These are phyloP conservation scores for Rhynchospora breviuscula DNA, from an alignment of 176 grass and related monocot genomes.

Conservation along the genomic window DNA sequence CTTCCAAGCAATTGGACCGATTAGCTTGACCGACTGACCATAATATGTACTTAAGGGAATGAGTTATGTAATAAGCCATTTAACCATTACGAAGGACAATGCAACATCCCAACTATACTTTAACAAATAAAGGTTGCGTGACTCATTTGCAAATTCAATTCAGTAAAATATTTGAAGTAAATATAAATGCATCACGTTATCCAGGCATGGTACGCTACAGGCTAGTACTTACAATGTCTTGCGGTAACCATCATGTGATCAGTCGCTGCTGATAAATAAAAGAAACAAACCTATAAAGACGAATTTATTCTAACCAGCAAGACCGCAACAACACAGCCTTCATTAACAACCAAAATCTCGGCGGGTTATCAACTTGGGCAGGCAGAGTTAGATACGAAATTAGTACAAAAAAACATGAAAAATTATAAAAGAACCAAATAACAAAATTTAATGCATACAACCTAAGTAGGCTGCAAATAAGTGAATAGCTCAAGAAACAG, in stretches of 20 bases:
- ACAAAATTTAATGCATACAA: slow-evolving; percentile 18
- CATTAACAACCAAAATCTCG: background rate
- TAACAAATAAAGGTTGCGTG: background rate
- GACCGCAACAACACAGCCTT: background rate
- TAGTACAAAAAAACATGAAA: slow-evolving; percentile 14
- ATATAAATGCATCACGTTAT: background rate
- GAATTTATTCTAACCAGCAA: background rate
- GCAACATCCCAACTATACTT: background rate
- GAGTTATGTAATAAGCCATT: background rate
- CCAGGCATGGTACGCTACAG: background rate
- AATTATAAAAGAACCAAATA: slow-evolving; percentile 32
- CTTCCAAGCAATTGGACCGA: background rate
- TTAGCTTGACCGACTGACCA: background rate
- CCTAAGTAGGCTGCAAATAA: background rate
- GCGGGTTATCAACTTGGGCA: background rate
- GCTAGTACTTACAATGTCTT: background rate
- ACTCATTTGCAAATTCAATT: background rate
- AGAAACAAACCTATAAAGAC: background rate
- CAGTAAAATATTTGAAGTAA: background rate
- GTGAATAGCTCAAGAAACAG: slow-evolving; percentile 13
- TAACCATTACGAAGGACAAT: background rate
- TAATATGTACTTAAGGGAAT: background rate
- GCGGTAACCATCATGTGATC: background rate
- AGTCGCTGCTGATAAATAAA: background rate
- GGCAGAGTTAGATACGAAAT: background rate